Conservation (phyloP, 1,284 basidiomycete genomes). For the Sporisorium iseilematis-ciliati region DNA sequence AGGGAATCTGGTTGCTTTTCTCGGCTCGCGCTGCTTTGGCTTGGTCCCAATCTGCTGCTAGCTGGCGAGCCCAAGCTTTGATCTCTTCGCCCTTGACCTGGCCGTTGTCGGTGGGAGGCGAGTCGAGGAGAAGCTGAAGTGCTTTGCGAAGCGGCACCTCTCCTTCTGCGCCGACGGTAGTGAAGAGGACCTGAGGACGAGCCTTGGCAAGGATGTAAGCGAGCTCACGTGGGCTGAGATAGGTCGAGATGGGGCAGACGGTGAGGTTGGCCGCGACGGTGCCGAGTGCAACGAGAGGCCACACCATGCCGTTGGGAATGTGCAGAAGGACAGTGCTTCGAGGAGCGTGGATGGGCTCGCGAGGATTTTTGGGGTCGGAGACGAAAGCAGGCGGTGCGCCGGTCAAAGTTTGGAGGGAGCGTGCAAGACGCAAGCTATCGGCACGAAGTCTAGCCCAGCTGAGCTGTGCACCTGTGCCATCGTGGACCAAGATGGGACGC, state of each 20-base stretch:
- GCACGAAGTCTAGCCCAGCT: constrained; percentile 44
- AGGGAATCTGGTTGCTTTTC: constrained; percentile 39
- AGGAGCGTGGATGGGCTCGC: constrained; percentile 54
- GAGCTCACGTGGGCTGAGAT: constrained; percentile 69
- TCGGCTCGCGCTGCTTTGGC: constrained; percentile 34
- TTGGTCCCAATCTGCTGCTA: constrained; percentile 52
- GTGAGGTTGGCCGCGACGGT: constrained; percentile 58
- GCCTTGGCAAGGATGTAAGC: constrained; percentile 69
- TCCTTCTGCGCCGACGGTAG: constrained; percentile 57
- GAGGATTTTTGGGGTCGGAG: constrained; percentile 14
- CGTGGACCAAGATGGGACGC: constrained; percentile 46
- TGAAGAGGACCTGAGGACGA: constrained; percentile 68
- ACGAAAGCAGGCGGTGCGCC: constrained; percentile 31
- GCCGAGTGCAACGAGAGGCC: constrained; percentile 68
- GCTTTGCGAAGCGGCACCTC: constrained; percentile 58
- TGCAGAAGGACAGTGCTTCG: constrained; percentile 69
- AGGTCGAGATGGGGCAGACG: constrained; percentile 69
- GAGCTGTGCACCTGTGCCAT: constrained; percentile 48
- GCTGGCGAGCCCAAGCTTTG: constrained; percentile 41
- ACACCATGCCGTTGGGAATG: constrained; percentile 70
- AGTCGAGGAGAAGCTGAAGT: constrained; percentile 49
- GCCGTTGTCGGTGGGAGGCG: constrained; percentile 37
- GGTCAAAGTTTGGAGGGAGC: constrained; percentile 39
- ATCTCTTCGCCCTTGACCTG: constrained; percentile 31
- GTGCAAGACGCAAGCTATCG: constrained; percentile 54